phyloP scores from a whole-genome alignment of 1,139 yeast species.

The Debaryomyces coudertii region DNA sequence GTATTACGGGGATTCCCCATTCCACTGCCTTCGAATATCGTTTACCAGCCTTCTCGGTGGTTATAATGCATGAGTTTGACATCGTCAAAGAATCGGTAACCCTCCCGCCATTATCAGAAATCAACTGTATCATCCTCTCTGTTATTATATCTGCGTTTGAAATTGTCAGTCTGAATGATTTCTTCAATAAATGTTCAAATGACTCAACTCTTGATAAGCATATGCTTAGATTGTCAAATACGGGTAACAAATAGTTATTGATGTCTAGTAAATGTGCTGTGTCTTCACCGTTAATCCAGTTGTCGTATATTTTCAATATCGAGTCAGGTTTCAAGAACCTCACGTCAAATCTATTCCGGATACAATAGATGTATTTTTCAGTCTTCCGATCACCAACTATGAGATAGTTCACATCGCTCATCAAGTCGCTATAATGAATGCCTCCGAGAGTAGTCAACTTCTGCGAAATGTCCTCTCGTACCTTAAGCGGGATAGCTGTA shows the following conservation, averaged over 20 bases:
- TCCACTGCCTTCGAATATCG: conserved; percentile 64
- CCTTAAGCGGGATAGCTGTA: conserved; percentile 37
- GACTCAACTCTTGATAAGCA: conserved; percentile 55
- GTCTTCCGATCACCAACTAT: conserved; percentile 71
- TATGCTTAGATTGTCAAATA: conserved; percentile 51
- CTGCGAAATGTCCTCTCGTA: conserved; percentile 36
- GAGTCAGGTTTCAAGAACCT: conserved; percentile 53
- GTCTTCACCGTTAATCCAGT: conserved; percentile 60
- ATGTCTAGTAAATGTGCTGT: conserved; percentile 20
- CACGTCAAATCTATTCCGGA: conserved; percentile 61
- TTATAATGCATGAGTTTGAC: conserved; percentile 54
- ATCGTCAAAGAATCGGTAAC: conserved; percentile 60
- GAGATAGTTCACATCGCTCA: conserved; percentile 67
- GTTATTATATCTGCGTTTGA: conserved; percentile 28
- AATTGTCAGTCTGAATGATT: conserved; percentile 17
- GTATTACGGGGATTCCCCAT: conserved; percentile 72
- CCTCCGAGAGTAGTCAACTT: conserved; percentile 68
- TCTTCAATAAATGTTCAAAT: conserved; percentile 24
- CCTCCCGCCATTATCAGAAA: conserved; percentile 60
- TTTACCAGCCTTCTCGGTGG: conserved; percentile 58
- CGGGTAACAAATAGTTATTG: conserved; percentile 34
- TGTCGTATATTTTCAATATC: conserved; percentile 46
- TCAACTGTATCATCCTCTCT: conserved; percentile 31
- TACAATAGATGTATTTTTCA: conserved; percentile 68
- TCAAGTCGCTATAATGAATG: conserved; percentile 56